Evolutionary conservation across 1,284 basidiomycete species (phyloP), one percentile per base, ranked within the genome.

Genomic region (Ustilago crameri): DNA sequence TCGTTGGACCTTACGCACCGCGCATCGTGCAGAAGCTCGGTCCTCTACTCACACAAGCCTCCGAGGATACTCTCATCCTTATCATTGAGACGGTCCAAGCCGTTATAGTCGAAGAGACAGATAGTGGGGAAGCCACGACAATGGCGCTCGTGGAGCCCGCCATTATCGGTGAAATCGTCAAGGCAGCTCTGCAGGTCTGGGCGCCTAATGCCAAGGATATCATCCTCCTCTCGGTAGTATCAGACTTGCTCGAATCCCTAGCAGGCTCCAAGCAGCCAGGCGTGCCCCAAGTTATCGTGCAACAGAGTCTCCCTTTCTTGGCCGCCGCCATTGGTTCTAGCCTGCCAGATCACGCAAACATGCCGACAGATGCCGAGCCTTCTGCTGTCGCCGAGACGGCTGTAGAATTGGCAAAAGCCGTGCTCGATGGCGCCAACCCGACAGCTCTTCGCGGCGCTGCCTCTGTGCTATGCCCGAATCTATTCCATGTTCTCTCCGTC

Each of bases 61-160:
- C 90, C 1, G 92, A 93, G 66, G 93, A 96, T 76, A 93, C 93
- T 0, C 87, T 98, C 14, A 90, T 92, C n/a, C 88, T 98, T 9
- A 89, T 97, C 24, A 86, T 98, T 23, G 94, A 97, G 81, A 91
- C 90, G 2, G 89, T 91, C 2, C 88, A 95, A 4, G 85, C 93
- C 1, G 88, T 90, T 27, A 87, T 95, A 3, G 89, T 91, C 63
- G 87, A 90, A 38, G 89, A 88, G 44, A 87, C 86, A 41, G 92
- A 62, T 0, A 53, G 56, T 54, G 50, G 57, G 23, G 46, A 57
- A 8, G 59, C 45, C 5, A 59, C 58, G 14, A 66, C 54, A 1
- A 43, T 55, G 20, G 43, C 52, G 22, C 47, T 59, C 17, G 68
- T 76, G 12, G 61, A 63, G 41, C 68, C 72, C 0, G 54, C 54